Base-by-base conservation (phyloP, 768 basidiomycete genomes). In the Chalciporus sphaerocephalus region DNA sequence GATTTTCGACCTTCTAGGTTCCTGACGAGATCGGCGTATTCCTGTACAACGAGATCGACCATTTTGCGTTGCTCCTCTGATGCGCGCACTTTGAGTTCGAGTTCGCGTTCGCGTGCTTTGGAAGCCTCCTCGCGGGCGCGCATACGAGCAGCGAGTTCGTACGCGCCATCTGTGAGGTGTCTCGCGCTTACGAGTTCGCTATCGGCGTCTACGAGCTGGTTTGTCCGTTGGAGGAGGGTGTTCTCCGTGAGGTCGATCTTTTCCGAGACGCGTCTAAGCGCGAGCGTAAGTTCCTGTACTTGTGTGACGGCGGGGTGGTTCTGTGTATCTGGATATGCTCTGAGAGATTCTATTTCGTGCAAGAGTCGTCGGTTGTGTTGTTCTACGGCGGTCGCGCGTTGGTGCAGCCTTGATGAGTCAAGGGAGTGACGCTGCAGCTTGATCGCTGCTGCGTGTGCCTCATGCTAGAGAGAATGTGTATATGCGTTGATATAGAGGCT, bases 11-110 rank as follows among this genome's bases (percentile, higher is more conserved):
- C 71, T 55, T 87, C 82, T 43, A 89, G 69, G 2, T 65, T 72
- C 16, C 86, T 73, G 11, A 90, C 88, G 12, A 91, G 74, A 47
- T 79, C 79, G 0, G 88, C 88, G 42, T 91, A 91, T 52, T 90
- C 85, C 41, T 74, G 69, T 13, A 90, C 74, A 5, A 80, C 82
- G 23, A 75, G 58, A 46, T 90, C 87, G 32, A 74, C 72, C 59
- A 87, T 77, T 52, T 70, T 73, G 25, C 69, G 66, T 50, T 83
- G 76, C 59, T 86, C 81, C 49, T 83, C 76, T 4, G 74, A 73
- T 17, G 66, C 69, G 28, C 65, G 68, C 3, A 79, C 60, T 52
- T 63, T 73, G 50, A 69, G 50, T 51, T 75, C 69, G 40, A 85
- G 58, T 23, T 73, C 74, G 17, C 72, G 60, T 53, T 81, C 78